These are phyloP conservation scores for Chlamydomonas eustigma DNA, from an alignment of 139 green algal species.

Conservation along the genomic window DNA sequence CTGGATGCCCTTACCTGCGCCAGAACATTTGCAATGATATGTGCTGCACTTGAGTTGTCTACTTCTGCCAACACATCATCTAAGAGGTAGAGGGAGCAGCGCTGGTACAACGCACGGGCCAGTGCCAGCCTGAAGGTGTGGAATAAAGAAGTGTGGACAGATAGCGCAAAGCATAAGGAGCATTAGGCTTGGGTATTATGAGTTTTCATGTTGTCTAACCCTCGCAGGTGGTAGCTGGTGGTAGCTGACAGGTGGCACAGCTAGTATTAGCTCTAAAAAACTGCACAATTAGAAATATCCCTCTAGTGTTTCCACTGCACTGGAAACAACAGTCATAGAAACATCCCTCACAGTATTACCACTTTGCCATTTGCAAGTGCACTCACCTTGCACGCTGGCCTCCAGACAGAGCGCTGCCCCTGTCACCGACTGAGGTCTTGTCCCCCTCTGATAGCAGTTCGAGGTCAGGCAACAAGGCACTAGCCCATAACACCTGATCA, in stretches of 20 bases:
- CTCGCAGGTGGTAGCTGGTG: too few relatives aligned
- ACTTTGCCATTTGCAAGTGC: too few relatives aligned
- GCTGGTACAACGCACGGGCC: conserved; percentile 66
- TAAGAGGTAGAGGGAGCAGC: conserved; percentile 17
- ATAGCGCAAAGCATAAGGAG: neutral
- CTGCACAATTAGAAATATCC: too few relatives aligned
- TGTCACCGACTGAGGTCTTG: conserved; percentile 45
- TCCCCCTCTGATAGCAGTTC: conserved; percentile 47
- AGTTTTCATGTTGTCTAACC: too few relatives aligned
- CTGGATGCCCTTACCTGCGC: conserved; percentile 5
- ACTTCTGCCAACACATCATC: conserved; percentile 69
- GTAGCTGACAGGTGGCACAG: neutral
- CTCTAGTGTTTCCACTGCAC: too few relatives aligned
- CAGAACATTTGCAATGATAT: conserved; percentile 38
- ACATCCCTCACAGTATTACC: too few relatives aligned
- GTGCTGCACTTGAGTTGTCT: conserved; percentile 37
- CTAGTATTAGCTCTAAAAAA: too few relatives aligned
- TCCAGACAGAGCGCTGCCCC: conserved; percentile 40
- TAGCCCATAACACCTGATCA: conserved; percentile 56
- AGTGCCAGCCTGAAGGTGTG: conserved; percentile 38
- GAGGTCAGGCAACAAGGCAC: conserved; percentile 58
- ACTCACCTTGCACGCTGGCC: conserved; percentile 45
- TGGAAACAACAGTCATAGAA: too few relatives aligned
- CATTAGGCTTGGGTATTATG: too few relatives aligned
- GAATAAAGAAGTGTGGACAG: neutral